A percentile compares a stretch with the other conserved stretches of the same genome.
Conservation (phyloP, 148 eudicot genomes). For the Amaranthus cruentus region DNA sequence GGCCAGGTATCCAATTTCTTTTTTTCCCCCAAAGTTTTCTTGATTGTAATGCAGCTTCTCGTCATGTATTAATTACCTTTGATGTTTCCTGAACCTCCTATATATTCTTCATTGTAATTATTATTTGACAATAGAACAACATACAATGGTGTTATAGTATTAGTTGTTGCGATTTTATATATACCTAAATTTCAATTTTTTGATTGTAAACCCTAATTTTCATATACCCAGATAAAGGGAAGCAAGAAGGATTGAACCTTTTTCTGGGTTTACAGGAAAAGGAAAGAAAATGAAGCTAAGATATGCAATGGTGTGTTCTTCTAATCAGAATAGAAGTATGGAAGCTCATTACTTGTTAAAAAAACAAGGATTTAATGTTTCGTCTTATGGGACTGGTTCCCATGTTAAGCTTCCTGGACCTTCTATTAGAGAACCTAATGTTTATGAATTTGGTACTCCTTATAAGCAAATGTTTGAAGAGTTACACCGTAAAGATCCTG, state of each 20-base stretch:
- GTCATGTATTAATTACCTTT: background rate
- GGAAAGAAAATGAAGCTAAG: constrained; percentile 40
- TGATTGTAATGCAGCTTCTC: background rate
- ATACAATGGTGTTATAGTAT: background rate
- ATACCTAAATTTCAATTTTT: constrained; percentile 3
- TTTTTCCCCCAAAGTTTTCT: background rate
- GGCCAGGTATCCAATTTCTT: too few relatives aligned
- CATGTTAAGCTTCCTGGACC: constrained; percentile 98
- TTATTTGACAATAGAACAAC: background rate
- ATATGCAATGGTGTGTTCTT: constrained; percentile 94
- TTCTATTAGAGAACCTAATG: constrained; percentile 80
- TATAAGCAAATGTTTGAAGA: constrained; percentile 94
- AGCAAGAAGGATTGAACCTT: background rate
- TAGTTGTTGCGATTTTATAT: background rate
- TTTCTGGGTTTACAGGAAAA: background rate
- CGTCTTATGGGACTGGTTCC: constrained; percentile 80
- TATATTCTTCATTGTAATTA: too few relatives aligned
- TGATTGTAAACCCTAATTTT: too few relatives aligned
- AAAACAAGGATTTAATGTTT: constrained; percentile 79
- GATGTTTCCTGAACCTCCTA: background rate
- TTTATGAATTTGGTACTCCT: constrained; percentile 91
- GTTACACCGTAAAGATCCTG: constrained; percentile 85
- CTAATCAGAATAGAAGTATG: constrained; percentile 96
- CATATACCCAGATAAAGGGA: background rate
- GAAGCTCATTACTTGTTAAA: constrained; percentile 75